Base-by-base conservation (phyloP, 1,139 yeast species). In the Kurtzmaniella natalensis region DNA sequence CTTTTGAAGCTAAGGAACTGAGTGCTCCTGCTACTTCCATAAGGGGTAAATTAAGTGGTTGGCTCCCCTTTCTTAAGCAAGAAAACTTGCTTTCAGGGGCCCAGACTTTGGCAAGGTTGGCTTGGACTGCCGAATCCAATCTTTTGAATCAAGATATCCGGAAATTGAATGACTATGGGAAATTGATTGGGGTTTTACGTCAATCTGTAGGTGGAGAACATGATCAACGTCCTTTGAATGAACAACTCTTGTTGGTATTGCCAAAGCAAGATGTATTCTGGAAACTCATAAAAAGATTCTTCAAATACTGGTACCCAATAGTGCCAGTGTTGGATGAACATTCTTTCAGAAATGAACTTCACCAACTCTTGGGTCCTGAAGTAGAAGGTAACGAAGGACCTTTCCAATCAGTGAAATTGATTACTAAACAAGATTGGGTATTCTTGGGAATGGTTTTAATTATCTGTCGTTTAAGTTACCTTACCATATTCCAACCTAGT, bases 281-380 rank as follows among this genome's bases (percentile, higher is more conserved):
- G 71, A 37, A 56, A 19, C 50, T 62, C 2, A 42, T 69, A 7
- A 58, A 61, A 24, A 47, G 65, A 18, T 71, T 57, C 41, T 69
- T 70, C 43, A 45, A 40, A 6, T 47, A 53, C 14, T 56, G 66
- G 6, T 63, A 64, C 36, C 70, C 70, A 0, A 55, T 62, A 30
- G 44, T 59, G 38, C 76, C 76, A 2, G 59, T 58, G 34, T 32
- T 70, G n/a, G 70, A 67, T 32, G 70, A 71, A 39, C 35, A 28
- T 9, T 39, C 41, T 1, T 46, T 46, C 30, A 29, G 42, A 25
- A 20, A 17, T 5, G 30, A 32, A 5, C 15, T 32, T 17, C 15
- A 20, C 7, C 29, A 39, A 7, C 35, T 49, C 5, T 28, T 47
- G 2, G 53, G 39, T 17, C 20, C 26, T 1, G 40, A 35, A 23